Conservation (phyloP, 345 rosid species). For the Murraya koenigii region DNA sequence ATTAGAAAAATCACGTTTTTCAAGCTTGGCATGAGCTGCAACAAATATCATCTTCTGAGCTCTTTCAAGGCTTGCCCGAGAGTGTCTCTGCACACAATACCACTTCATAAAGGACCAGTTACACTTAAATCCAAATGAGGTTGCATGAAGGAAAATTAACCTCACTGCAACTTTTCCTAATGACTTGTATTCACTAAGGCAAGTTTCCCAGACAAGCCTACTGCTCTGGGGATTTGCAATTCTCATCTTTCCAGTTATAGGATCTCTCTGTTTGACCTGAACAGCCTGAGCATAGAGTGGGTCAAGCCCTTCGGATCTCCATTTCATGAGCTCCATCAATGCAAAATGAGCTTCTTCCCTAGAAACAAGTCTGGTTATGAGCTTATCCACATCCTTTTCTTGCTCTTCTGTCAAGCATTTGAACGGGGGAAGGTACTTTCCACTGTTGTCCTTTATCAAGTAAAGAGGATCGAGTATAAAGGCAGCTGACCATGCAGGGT, state of each 20-base stretch:
- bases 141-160: slow-evolving; percentile 57
- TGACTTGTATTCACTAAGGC: slow-evolving; percentile 51
- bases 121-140: slow-evolving; percentile 46
- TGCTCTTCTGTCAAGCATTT: slow-evolving; percentile 53
- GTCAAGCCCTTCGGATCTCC: slow-evolving; percentile 63
- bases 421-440: slow-evolving; percentile 60
- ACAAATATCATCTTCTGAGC: slow-evolving; percentile 54
- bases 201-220: slow-evolving; percentile 66
- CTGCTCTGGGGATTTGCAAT: slow-evolving; percentile 60
- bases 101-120: slow-evolving; percentile 46
- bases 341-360: slow-evolving; percentile 57
- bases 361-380: slow-evolving; percentile 45
- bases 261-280: slow-evolving; percentile 53
- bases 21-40: slow-evolving; percentile 58
- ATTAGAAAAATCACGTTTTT: slow-evolving; percentile 40
- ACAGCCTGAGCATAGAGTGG: slow-evolving; percentile 63
- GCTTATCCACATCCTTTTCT: slow-evolving; percentile 54
- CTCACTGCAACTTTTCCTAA: slow-evolving; percentile 52
- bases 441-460: slow-evolving; percentile 39
- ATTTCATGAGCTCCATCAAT: slow-evolving; percentile 60
- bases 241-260: slow-evolving; percentile 53
- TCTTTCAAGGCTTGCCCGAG: slow-evolving; percentile 41
- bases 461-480: slow-evolving; percentile 58
- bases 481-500: slow-evolving; percentile 61
- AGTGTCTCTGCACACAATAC: slow-evolving; percentile 37